Evolutionary conservation across 2,329 filamentous ascomycete genomes (phyloP).

Genomic region (Alternaria metachromatica): DNA sequence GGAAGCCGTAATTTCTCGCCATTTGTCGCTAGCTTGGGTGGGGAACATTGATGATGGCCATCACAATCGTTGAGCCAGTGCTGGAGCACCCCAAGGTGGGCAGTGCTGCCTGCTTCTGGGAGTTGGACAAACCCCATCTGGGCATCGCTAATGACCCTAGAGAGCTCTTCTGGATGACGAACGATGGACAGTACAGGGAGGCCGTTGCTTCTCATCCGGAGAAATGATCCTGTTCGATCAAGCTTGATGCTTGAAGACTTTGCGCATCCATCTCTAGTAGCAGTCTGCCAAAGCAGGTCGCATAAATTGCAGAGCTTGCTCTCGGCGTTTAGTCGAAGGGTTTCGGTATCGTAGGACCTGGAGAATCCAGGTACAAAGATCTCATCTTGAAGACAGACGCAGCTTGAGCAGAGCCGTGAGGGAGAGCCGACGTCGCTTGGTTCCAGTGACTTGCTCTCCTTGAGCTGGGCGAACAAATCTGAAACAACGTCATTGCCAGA

Average conservation of each 20-base stretch:
- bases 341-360: background rate
- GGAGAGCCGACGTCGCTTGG: background rate
- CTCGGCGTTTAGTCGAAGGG: background rate
- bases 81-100: conserved; percentile 11
- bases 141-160: background rate
- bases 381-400: background rate
- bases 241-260: background rate
- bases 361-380: background rate
- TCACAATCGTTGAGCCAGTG: conserved; percentile 22
- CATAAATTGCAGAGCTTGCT: background rate
- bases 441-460: background rate
- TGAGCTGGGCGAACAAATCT: background rate
- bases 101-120: conserved; percentile 6
- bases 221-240: background rate
- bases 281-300: background rate
- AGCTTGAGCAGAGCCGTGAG: background rate
- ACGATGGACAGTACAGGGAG: conserved; percentile 2
- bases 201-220: background rate
- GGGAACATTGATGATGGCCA: conserved; percentile 5
- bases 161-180: background rate
- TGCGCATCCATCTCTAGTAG: background rate
- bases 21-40: background rate
- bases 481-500: background rate
- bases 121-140: conserved; percentile 15
- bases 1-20: background rate